Percentiles rank a stretch among this genome's conserved stretches.
Conservation (phyloP, 148 eudicot species). For the Rhododendron vialii region DNA sequence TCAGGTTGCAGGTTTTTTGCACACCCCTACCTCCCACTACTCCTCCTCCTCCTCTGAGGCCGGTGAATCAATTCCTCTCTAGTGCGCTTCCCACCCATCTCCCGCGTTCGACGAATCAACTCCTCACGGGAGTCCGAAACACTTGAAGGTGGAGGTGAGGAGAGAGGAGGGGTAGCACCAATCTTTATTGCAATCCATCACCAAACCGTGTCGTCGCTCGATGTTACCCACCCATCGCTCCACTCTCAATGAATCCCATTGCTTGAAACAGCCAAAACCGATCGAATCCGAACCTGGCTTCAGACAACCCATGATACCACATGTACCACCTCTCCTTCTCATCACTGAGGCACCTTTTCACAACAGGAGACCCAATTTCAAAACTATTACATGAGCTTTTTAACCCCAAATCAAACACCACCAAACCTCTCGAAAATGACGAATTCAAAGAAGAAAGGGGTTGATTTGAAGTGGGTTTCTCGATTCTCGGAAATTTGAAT, state of each 20-base stretch:
- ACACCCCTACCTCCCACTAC: too few species aligned
- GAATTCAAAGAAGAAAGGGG: slow-evolving; percentile 24
- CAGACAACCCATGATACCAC: slow-evolving; percentile 75
- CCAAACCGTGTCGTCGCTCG: slow-evolving; percentile 46
- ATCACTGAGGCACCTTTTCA: slow-evolving; percentile 73
- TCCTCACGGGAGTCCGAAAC: too few species aligned
- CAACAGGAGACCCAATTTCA: slow-evolving; percentile 80
- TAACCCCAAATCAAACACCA: slow-evolving; percentile 54
- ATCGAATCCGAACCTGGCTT: slow-evolving; percentile 34
- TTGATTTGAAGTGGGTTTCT: slow-evolving; percentile 21
- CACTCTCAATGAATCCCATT: slow-evolving; percentile 87
- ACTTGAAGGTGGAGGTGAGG: too few species aligned
- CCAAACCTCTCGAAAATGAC: slow-evolving; percentile 48
- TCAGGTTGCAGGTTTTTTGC: too few species aligned
- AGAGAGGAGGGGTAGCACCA: slow-evolving; percentile 40
- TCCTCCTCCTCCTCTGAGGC: too few species aligned
- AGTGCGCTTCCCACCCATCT: too few species aligned
- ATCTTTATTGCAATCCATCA: slow-evolving; percentile 57
- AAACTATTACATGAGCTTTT: slow-evolving; percentile 56
- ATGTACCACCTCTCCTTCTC: slow-evolving; percentile 85
- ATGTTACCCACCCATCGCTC: slow-evolving; percentile 33
- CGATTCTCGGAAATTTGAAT: slow-evolving; percentile 6
- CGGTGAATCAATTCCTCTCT: too few species aligned
- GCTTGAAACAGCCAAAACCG: slow-evolving; percentile 72
- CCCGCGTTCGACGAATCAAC: too few species aligned